These are phyloP conservation scores for Chlamydomonas sp. DNA, from an alignment of 139 green algal species.

Conservation along the genomic window DNA sequence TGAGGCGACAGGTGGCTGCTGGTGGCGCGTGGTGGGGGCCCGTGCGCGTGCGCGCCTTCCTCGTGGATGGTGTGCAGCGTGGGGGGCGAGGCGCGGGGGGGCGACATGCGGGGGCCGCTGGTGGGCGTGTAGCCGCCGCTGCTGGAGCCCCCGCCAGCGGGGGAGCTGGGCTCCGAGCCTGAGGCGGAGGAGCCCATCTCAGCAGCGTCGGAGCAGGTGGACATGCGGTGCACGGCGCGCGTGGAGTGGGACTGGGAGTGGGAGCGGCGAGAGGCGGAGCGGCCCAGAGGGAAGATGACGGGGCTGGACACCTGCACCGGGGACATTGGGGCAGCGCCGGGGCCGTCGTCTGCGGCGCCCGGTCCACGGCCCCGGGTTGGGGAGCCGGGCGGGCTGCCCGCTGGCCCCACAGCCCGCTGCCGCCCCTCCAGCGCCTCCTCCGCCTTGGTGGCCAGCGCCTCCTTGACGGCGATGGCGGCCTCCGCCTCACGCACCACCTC, in stretches of 20 bases:
- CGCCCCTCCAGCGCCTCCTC: too few relatives aligned
- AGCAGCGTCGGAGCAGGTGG: background rate
- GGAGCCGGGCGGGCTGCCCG: too few relatives aligned
- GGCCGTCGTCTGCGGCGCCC: background rate
- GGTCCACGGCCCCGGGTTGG: too few relatives aligned
- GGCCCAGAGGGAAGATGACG: background rate
- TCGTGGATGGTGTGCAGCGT: conserved; percentile 43
- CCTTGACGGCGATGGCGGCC: too few relatives aligned
- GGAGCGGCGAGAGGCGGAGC: background rate
- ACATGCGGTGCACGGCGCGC: background rate
- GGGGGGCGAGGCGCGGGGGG: background rate
- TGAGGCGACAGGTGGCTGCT: background rate
- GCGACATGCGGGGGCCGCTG: conserved; percentile 3
- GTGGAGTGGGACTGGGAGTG: too few relatives aligned
- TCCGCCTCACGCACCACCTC: too few relatives aligned
- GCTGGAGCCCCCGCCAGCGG: background rate
- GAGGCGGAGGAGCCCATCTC: conserved; percentile 21
- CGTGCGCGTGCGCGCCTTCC: background rate
- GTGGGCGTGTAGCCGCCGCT: background rate
- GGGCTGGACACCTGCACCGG: background rate
- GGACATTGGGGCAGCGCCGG: background rate
- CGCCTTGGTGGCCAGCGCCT: too few relatives aligned
- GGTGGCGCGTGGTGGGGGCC: too few relatives aligned
- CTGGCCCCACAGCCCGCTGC: too few relatives aligned
- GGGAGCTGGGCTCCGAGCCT: conserved; percentile 3